Conservation (phyloP, 176 grass and related monocot species). For the Saccharum officinarum region DNA sequence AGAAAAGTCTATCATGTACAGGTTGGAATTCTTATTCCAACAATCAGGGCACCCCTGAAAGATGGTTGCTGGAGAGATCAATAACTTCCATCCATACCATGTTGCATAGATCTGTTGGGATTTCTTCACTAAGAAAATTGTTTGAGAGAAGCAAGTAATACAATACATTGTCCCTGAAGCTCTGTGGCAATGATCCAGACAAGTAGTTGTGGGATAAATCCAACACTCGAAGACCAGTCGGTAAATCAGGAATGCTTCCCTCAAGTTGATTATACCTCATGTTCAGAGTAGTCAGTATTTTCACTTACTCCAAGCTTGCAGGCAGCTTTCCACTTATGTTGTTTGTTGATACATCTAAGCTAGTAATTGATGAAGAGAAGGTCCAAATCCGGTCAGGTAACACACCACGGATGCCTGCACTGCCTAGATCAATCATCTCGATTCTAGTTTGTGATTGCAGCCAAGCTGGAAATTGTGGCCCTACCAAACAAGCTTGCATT, state of each 20-base stretch:
- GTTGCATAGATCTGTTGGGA: background rate
- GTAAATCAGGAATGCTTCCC: conserved; percentile 28
- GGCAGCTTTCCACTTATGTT: conserved; percentile 34
- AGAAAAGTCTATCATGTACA: conserved; percentile 12
- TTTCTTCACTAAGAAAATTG: background rate
- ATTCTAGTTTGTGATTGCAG: conserved; percentile 27
- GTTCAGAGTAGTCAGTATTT: background rate
- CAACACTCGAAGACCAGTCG: background rate
- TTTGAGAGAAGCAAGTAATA: background rate
- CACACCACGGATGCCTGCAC: background rate
- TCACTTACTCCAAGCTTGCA: background rate
- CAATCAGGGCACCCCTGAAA: background rate
- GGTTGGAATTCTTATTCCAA: background rate
- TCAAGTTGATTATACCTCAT: background rate
- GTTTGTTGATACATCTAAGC: conserved; percentile 35
- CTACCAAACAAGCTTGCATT: conserved; percentile 21
- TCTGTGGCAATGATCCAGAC: conserved; percentile 17
- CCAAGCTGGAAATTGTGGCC: conserved; percentile 21
- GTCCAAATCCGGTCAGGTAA: conserved; percentile 40
- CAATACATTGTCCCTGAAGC: background rate
- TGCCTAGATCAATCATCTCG: conserved; percentile 13
- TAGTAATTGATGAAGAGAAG: conserved; percentile 23
- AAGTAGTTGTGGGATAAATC: background rate
- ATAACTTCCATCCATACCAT: background rate
- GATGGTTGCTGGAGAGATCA: too few relatives aligned